Evolutionary conservation across 371 early-diverging fungal genomes (phyloP), one percentile per base, ranked within the genome.

Genomic region (Apophysomyces elegans): DNA sequence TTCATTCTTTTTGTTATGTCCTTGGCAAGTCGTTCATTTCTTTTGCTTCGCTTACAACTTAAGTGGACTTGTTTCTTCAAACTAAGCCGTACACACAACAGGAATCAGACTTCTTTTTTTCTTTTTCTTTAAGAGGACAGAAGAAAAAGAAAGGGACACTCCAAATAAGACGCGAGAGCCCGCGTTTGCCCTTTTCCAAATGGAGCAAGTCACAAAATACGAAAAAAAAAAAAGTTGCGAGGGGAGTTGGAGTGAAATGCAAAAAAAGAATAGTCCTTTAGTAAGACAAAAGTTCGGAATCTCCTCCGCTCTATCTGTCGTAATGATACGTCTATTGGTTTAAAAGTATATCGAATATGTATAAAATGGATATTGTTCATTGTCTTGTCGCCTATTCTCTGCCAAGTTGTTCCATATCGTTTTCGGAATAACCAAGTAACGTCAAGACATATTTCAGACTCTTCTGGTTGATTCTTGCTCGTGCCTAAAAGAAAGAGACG

Each of bases 391-490:
- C 16, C 14, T 67, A 32, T 61, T 46, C 58, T 43, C 60, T 56
- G 13, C 74, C 66, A 61, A 81, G 64, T 57, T 81, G 77, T 37
- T 77, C 74, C 77, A 79, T 77, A 75, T 83, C 74, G 78, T 87
- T 61, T 65, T 78, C 71, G 32, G 82, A 79, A 67, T 77, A 81
- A 66, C 86, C 70, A 57, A 79, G 66, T 68, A 87, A 46, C 63
- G 90, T 64, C 47, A 96, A 81, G 7, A 95, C 91, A 69, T 91
- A 86, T 65, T 88, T 82, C 64, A 96, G 75, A 79, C 93, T 95
- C 74, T 90, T 90, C 70, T 96, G 96, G 74, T 97, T 98, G 70
- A 98, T 94, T 64, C 97, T 76, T 0, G 95, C 89, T n/a, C 88
- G 79, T 0, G 97, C 95, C 82, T 91, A 79, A 65, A 61, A 60